Evolutionary conservation across 768 basidiomycete species (phyloP).

Genomic region (Fistulinella prunicolor): DNA sequence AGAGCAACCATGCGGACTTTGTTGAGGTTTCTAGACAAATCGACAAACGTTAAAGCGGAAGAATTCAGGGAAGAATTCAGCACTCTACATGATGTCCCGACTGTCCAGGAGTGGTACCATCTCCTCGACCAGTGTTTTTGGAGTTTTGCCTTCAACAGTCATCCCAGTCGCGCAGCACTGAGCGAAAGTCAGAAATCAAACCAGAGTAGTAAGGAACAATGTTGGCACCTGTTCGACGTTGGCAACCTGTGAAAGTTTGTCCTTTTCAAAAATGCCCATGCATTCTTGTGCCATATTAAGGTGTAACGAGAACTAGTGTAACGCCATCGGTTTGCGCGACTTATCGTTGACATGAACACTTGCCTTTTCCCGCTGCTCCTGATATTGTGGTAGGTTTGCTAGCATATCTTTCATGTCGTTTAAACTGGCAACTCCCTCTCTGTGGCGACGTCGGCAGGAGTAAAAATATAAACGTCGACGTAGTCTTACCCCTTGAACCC

Average conservation of each 20-base stretch:
- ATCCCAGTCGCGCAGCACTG: slow-evolving; percentile 93
- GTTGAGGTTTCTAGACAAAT: slow-evolving; percentile 63
- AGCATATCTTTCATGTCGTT: slow-evolving; percentile 99
- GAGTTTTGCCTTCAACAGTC: slow-evolving; percentile 90
- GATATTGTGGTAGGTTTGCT: slow-evolving; percentile 89
- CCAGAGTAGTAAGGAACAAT: not conserved
- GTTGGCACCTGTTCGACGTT: slow-evolving; percentile 81
- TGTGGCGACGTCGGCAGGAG: slow-evolving; percentile 23
- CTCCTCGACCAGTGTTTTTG: slow-evolving; percentile 92
- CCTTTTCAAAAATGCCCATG: slow-evolving; percentile 89
- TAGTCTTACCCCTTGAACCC: slow-evolving; percentile 81
- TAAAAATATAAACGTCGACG: slow-evolving; percentile 3
- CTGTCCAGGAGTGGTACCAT: slow-evolving; percentile 97
- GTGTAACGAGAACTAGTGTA: slow-evolving; percentile 84
- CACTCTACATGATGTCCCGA: slow-evolving; percentile 71
- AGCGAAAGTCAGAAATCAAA: not conserved
- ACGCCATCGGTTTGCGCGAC: not conserved
- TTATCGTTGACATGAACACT: slow-evolving; percentile 5
- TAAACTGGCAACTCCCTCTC: slow-evolving; percentile 79
- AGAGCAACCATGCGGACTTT: slow-evolving; percentile 96
- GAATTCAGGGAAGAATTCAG: not conserved
- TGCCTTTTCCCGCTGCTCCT: slow-evolving; percentile 93
- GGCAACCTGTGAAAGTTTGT: slow-evolving; percentile 78
- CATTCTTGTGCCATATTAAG: slow-evolving; percentile 97
- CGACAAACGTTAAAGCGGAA: not conserved